Percentiles rank a stretch among this genome's conserved stretches.
Conservation (phyloP, 495 filamentous ascomycete species). For the Letharia lupina region DNA sequence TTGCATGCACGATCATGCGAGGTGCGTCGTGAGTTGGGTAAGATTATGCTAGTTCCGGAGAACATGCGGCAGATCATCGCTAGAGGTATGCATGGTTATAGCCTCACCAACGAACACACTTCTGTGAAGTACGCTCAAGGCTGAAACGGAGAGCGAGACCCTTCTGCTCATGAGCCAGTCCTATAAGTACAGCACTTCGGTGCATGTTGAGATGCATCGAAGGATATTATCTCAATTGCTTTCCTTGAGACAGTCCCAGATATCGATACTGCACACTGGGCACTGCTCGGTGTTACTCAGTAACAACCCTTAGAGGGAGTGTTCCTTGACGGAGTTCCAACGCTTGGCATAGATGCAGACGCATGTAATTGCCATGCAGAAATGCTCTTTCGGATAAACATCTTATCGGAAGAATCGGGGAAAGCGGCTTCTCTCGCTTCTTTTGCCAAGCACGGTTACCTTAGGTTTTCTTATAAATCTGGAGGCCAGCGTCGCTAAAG, state of each 20-base stretch:
- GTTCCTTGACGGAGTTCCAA: neutral
- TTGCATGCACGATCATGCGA: neutral
- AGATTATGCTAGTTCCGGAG: neutral
- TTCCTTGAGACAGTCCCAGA: too few species aligned
- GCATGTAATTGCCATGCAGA: neutral
- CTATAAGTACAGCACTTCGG: neutral
- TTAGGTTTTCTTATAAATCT: neutral
- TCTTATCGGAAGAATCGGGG: neutral
- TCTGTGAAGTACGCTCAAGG: neutral
- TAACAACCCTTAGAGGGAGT: neutral
- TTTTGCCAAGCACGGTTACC: neutral
- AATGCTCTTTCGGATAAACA: neutral
- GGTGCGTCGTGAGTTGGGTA: neutral
- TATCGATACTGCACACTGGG: neutral
- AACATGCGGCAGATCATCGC: neutral
- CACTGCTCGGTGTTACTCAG: neutral
- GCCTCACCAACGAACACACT: neutral
- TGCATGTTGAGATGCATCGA: neutral
- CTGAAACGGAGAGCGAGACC: neutral
- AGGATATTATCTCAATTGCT: too few species aligned
- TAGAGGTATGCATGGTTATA: neutral
- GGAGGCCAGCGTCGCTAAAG: neutral
- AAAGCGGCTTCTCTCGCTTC: neutral
- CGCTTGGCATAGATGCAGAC: neutral
- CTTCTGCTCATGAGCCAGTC: neutral